Conservation (phyloP, 306 rosid genomes). For the Lotus japonicus region DNA sequence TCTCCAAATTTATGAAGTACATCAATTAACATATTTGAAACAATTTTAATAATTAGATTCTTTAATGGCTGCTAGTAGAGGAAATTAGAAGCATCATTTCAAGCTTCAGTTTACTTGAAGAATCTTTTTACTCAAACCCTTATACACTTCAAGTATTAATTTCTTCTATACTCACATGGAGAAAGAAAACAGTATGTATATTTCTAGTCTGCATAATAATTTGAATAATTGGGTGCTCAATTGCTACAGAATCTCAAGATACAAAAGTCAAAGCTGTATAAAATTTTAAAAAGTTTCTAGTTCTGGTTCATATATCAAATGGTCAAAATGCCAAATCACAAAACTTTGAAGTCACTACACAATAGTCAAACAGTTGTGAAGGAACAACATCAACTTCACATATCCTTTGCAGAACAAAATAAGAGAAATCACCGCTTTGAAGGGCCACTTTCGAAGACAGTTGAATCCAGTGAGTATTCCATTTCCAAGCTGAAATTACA, state of each 20-base stretch:
- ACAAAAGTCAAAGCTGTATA: not conserved
- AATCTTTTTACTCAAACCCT: too few relatives aligned
- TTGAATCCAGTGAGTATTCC: constrained; percentile 47
- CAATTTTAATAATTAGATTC: too few relatives aligned
- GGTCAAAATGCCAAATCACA: constrained; percentile 8
- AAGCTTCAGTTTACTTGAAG: too few relatives aligned
- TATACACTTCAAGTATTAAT: too few relatives aligned
- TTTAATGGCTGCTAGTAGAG: too few relatives aligned
- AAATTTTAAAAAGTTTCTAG: not conserved
- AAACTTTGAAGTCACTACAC: not conserved
- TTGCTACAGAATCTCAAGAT: too few relatives aligned
- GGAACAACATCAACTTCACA: not conserved
- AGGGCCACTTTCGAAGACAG: constrained; percentile 45
- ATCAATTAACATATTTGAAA: constrained; percentile 1
- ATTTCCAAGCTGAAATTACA: constrained; percentile 43
- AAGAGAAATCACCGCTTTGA: constrained; percentile 55
- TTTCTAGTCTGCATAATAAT: too few relatives aligned
- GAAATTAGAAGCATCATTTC: too few relatives aligned
- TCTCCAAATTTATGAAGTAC: not conserved
- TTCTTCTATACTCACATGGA: too few relatives aligned
- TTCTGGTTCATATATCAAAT: not conserved
- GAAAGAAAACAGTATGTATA: too few relatives aligned
- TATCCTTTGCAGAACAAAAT: not conserved
- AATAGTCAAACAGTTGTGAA: not conserved
- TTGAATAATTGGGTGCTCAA: too few relatives aligned